phyloP scores from a whole-genome alignment of 2,329 filamentous ascomycete species.

The Epichloe typhina region DNA sequence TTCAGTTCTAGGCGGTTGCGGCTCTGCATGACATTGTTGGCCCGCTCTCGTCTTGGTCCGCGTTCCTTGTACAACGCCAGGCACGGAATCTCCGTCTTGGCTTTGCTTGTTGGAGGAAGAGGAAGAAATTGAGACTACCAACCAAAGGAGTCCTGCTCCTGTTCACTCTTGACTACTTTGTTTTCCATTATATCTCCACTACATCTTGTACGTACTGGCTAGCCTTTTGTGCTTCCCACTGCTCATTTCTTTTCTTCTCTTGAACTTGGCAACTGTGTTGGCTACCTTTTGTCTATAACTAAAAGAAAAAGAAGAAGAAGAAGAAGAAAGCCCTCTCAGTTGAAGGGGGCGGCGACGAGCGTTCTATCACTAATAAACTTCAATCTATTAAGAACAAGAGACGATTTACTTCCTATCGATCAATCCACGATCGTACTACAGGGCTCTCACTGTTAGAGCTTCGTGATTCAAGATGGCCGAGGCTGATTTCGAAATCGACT shows the following conservation, averaged over 20 bases:
- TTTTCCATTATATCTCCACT: slow-evolving; percentile 2
- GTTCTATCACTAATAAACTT: slow-evolving; percentile 2
- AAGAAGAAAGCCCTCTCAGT: neutral
- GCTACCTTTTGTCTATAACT: slow-evolving; percentile 3
- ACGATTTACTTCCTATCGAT: neutral
- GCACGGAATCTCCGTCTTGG: slow-evolving; percentile 1
- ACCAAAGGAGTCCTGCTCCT: slow-evolving; percentile 2
- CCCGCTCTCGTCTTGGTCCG: slow-evolving; percentile 1
- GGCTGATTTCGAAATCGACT: slow-evolving; percentile 60
- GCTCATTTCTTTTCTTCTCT: slow-evolving; percentile 18
- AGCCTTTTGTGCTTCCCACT: slow-evolving; percentile 26
- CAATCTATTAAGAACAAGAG: neutral
- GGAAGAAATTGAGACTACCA: slow-evolving; percentile 5
- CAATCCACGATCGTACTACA: neutral
- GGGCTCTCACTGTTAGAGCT: neutral
- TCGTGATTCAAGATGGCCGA: slow-evolving; percentile 43
- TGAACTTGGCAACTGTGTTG: slow-evolving; percentile 5
- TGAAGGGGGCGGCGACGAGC: neutral
- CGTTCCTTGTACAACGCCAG: slow-evolving; percentile 5
- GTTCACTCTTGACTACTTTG: slow-evolving; percentile 3
- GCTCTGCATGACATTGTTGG: neutral
- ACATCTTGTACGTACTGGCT: slow-evolving; percentile 40
- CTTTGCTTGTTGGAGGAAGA: slow-evolving; percentile 5
- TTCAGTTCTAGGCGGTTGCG: neutral
- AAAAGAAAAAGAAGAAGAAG: neutral